Conservation (phyloP, 352 stramenopile species). For the Phytopythium montanum region DNA sequence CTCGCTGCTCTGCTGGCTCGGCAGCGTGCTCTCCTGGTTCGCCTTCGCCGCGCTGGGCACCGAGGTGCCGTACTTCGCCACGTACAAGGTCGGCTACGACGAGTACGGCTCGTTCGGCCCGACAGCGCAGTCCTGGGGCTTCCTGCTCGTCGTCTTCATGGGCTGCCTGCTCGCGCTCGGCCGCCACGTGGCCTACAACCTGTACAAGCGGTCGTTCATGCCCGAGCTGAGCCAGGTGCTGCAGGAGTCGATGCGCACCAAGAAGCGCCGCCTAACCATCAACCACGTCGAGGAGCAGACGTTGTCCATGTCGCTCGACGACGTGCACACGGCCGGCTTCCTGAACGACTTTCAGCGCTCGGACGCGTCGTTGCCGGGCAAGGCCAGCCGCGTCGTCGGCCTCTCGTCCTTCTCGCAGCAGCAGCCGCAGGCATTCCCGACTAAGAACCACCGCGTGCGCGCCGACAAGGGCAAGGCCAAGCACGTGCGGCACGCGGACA, state of each 20-base stretch:
- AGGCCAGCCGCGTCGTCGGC: slow-evolving; percentile 17
- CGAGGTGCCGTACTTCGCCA: slow-evolving; percentile 47
- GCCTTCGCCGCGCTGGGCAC: slow-evolving; percentile 56
- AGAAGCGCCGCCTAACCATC: slow-evolving; percentile 61
- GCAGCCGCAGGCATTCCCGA: slow-evolving; percentile 17
- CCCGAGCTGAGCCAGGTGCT: slow-evolving; percentile 66
- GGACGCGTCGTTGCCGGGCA: slow-evolving; percentile 35
- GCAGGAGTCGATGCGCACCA: slow-evolving; percentile 48
- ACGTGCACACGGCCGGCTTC: slow-evolving; percentile 47
- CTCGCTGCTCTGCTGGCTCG: slow-evolving; percentile 48
- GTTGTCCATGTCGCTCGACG: slow-evolving; percentile 75
- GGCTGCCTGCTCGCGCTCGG: slow-evolving; percentile 65
- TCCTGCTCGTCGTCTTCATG: slow-evolving; percentile 63
- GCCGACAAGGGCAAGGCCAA: background rate
- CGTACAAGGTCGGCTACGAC: slow-evolving; percentile 75
- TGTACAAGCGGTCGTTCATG: slow-evolving; percentile 79
- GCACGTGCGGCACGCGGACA: background rate
- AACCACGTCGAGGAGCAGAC: slow-evolving; percentile 70
- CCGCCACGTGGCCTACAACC: slow-evolving; percentile 72
- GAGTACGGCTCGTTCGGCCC: slow-evolving; percentile 69
- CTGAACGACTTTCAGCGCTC: slow-evolving; percentile 45
- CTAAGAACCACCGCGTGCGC: slow-evolving; percentile 14
- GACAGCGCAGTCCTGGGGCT: slow-evolving; percentile 49
- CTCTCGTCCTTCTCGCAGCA: slow-evolving; percentile 10
- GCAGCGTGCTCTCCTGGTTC: slow-evolving; percentile 74